Base-by-base conservation (phyloP, 371 early-diverging fungal genomes). In the Syncephalastrum contaminatum region DNA sequence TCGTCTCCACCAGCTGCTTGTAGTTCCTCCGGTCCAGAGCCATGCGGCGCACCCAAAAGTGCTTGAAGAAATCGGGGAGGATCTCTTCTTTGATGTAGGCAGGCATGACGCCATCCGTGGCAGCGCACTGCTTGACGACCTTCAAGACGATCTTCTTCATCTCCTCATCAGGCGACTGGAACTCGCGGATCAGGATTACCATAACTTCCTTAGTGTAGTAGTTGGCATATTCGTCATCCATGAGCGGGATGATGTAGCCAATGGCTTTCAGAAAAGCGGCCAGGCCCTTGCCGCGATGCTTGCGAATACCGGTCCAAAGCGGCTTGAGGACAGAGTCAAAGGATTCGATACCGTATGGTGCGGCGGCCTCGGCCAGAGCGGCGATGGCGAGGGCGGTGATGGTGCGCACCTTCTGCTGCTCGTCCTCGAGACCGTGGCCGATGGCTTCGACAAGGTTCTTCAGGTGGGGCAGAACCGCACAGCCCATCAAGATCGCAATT, bases 261-360 rank as follows among this genome's bases (percentile, higher is more conserved):
- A 97, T 91, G 12, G 97, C 98, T 68, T 98, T 97, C 59, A 99
- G 80, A 76, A 97, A 96, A 2, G 98, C 97, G n/a, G 98, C 98
- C 45, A 97, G 81, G 15, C 93, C 94, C 68, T 94, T 94, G 66
- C 98, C 97, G 59, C 98, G 88, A 60, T 96, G 97, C 66, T 90
- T 88, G 68, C 90, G 90, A 64, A 96, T 91, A 65, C 96, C 98
- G 24, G 84, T 82, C 95, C 95, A 96, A 27, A 99, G 77, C 18
- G 97, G 96, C 56, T 88, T 82, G 39, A 98, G 73, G 2, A 96
- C 93, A 4, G 85, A 67, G 65, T 95, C 96, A 69, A 98, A 97
- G 0, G 94, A 90, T 69, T 98, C 99, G 62, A 99, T 96, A 74
- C 99, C 99, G 72, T 98, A 98, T 0, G 99, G 99, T 1, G 94